Evolutionary conservation across 192 early-diverging fungal species (phyloP).

Genomic region (Geranomyces michiganensis): DNA sequence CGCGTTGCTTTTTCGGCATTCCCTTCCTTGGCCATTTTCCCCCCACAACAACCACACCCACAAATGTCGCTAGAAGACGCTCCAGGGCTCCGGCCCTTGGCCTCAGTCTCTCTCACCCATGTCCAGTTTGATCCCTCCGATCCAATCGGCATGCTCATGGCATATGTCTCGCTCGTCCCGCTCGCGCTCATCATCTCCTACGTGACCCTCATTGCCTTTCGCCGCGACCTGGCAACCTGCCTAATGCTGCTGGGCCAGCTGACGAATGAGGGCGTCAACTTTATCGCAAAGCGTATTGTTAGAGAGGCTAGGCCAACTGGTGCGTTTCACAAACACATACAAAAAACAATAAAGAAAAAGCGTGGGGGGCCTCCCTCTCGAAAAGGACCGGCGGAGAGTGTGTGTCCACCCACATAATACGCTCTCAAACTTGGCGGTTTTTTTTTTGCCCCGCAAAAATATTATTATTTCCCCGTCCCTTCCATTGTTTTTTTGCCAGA

Average conservation of each 20-base stretch:
- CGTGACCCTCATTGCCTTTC: conserved; percentile 60
- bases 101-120: conserved; percentile 69
- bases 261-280: conserved; percentile 67
- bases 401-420: too few relatives aligned
- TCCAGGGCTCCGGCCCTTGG: conserved; percentile 27
- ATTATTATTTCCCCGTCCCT: too few relatives aligned
- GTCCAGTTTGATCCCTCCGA: conserved; percentile 68
- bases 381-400: too few relatives aligned
- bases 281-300: conserved; percentile 61
- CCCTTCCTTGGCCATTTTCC: too few relatives aligned
- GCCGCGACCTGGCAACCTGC: conserved; percentile 60
- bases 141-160: conserved; percentile 61
- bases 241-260: conserved; percentile 75
- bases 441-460: too few relatives aligned
- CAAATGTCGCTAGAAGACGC: conserved; percentile 19
- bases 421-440: too few relatives aligned
- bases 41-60: too few relatives aligned
- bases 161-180: conserved; percentile 60
- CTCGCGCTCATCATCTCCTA: conserved; percentile 71
- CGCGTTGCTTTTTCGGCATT: too few relatives aligned
- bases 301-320: conserved; percentile 68
- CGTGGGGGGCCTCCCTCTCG: too few relatives aligned
- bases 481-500: conserved; percentile 45
- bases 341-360: too few relatives aligned
- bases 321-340: conserved; percentile 34